phyloP scores from a whole-genome alignment of 495 filamentous ascomycete genomes.

The Filosporella fistucella region DNA sequence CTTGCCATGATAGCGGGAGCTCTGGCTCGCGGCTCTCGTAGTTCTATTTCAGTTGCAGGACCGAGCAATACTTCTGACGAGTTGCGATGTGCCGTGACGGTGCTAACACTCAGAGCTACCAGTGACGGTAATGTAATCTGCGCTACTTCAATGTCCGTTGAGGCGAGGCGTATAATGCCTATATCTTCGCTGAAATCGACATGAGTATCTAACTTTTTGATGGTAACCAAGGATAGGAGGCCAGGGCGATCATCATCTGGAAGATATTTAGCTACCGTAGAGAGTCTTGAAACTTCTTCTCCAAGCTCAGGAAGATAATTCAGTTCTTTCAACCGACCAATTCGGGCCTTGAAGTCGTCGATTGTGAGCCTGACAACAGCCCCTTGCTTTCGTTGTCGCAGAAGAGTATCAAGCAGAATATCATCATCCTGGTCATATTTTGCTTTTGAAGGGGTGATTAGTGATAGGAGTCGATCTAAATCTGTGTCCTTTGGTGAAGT shows the following conservation, averaged over 20 bases:
- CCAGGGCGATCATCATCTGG: constrained; percentile 95
- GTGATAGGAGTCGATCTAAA: constrained; percentile 71
- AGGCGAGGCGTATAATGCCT: constrained; percentile 53
- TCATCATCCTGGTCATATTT: constrained; percentile 91
- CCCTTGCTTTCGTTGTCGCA: constrained; percentile 87
- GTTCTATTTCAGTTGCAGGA: constrained; percentile 33
- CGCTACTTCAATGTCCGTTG: constrained; percentile 64
- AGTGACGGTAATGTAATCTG: constrained; percentile 83
- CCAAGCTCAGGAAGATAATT: constrained; percentile 61
- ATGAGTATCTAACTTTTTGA: constrained; percentile 55
- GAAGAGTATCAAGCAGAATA: constrained; percentile 86
- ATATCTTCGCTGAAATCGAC: constrained; percentile 59
- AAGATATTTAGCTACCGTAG: constrained; percentile 88
- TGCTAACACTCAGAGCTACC: constrained; percentile 65
- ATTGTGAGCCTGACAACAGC: constrained; percentile 72
- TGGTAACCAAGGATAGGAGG: constrained; percentile 65
- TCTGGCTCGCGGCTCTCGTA: constrained; percentile 28
- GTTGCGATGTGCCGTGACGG: constrained; percentile 57
- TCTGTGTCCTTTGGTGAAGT: constrained; percentile 71
- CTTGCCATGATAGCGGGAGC: constrained; percentile 70
- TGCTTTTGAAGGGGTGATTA: constrained; percentile 88
- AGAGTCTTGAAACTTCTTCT: constrained; percentile 73
- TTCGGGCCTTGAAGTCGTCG: constrained; percentile 49
- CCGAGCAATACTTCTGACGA: constrained; percentile 64
- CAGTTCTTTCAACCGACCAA: constrained; percentile 57